Conservation (phyloP, 1,284 basidiomycete genomes). For the Filobasidium uniguttulatum region DNA sequence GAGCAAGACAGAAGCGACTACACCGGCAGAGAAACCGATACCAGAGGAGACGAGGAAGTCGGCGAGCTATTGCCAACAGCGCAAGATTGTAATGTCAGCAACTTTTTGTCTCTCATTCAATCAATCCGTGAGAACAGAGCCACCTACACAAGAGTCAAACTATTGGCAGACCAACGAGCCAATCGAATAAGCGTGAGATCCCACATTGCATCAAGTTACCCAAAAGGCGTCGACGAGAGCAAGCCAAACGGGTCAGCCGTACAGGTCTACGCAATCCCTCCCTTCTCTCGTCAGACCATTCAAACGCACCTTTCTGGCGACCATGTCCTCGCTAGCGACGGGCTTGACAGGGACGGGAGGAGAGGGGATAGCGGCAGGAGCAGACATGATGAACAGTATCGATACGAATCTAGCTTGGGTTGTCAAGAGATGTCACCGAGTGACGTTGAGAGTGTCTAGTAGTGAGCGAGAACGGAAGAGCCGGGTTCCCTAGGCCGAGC, state of each 20-base stretch:
- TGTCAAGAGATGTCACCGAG: too few species aligned
- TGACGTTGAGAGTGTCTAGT: too few species aligned
- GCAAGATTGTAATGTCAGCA: constrained; percentile 43
- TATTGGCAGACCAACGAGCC: constrained; percentile 27
- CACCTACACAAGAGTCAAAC: constrained; percentile 86
- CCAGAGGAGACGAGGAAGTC: constrained; percentile 53
- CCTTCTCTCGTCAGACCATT: too few species aligned
- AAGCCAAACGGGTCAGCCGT: constrained; percentile 1
- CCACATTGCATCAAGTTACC: neutral
- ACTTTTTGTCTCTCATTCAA: too few species aligned
- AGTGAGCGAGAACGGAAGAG: too few species aligned
- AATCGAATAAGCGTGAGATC: neutral
- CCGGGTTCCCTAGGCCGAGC: too few species aligned
- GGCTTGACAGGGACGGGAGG: constrained; percentile 41
- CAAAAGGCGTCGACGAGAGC: neutral
- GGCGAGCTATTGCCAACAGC: constrained; percentile 33
- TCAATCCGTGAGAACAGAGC: constrained; percentile 3
- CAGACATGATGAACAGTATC: constrained; percentile 3
- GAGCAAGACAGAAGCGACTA: constrained; percentile 83
- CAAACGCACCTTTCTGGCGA: constrained; percentile 61
- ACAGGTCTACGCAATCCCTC: constrained; percentile 8
- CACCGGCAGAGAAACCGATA: constrained; percentile 85
- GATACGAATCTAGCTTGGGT: too few species aligned
- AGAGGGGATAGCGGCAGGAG: constrained; percentile 17
- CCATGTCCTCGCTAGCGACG: constrained; percentile 67